Evolutionary conservation across 306 rosid genomes (phyloP), one percentile per base, ranked within the genome.

Genomic region (Rubus idaeus): DNA sequence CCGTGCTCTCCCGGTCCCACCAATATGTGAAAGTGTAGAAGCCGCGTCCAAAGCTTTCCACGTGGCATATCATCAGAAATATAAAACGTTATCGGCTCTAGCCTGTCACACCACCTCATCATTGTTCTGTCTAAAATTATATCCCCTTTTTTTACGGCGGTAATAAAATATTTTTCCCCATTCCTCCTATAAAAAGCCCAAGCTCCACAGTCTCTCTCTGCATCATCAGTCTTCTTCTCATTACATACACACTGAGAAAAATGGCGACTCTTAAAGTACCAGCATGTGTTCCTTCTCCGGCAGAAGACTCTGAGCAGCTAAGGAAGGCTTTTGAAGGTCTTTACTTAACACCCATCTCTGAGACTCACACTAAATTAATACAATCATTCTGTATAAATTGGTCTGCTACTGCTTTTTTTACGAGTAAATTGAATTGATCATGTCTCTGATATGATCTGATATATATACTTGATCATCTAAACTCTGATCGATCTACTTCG

Each of bases 261-360:
- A 73, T 73, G 77, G 56, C 68, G 21, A 73, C 68, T 14, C 53
- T 58, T 44, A 46, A 61, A 13, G 77, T 73, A 14, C 77, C 77
- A 57, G 42, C 51, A 12, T 47, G 49, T 20, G 77, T 73, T 57
- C 77, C 77, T 42, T 73, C 77, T 41, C 55, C 68, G 6, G 68
- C 35, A 3, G 77, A 73, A 30, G 77, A 73, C 42, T 18, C 56
- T 6, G 68, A 57, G 21, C 77, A 73, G 50, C 67, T 73, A 39
- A 21, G 35, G 68, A 73, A 73, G 60, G 77, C 77, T 21, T 73
- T 73, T 57, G 77, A 14, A 13, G 68, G 68, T 73, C 67, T 57
- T 41, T n/a, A 70, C 61, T 50, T 5, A 8, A 30, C 61, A 35
- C 61, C 5, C 67, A 8, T n/a, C 8, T 68, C 73, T 46, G 21